Evolutionary conservation across 2,329 filamentous ascomycete species (phyloP).

Genomic region (Xenoacremonium recifei): DNA sequence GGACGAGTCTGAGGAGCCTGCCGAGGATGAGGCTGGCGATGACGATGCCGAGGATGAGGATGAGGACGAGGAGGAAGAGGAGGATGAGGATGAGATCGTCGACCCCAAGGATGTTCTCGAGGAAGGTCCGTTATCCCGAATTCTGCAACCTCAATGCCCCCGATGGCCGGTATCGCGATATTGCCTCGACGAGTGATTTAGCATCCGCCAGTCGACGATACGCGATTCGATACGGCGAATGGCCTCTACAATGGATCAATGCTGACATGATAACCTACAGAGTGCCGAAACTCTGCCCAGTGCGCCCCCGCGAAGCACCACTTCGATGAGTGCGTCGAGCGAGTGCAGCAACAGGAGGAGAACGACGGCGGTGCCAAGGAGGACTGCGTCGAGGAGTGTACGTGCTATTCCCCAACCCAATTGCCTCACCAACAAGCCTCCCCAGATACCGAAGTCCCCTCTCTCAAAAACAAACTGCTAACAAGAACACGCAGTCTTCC

Average conservation of each 20-base stretch:
- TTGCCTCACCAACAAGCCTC: constrained; percentile 8
- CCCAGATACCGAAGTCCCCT: background rate
- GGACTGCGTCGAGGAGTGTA: constrained; percentile 99
- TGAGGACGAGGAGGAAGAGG: constrained; percentile 57
- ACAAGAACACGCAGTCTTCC: constrained; percentile 72
- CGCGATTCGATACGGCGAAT: constrained; percentile 4
- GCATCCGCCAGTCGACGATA: constrained; percentile 10
- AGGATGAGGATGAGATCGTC: constrained; percentile 78
- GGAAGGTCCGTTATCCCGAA: constrained; percentile 69
- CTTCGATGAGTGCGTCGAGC: constrained; percentile 96
- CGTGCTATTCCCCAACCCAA: constrained; percentile 40
- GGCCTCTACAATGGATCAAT: constrained; percentile 5
- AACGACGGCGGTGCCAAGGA: constrained; percentile 74
- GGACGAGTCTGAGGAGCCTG: constrained; percentile 30
- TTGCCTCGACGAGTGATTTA: constrained; percentile 18
- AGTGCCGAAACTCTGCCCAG: constrained; percentile 83
- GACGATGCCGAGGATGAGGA: constrained; percentile 37
- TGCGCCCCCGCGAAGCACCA: constrained; percentile 94
- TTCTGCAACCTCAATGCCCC: background rate
- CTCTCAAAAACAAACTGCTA: constrained; percentile 10
- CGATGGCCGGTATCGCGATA: constrained; percentile 1
- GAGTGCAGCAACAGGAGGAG: constrained; percentile 67
- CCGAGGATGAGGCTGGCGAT: constrained; percentile 33
- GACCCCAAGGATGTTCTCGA: constrained; percentile 87
- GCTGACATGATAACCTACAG: constrained; percentile 47